Base-by-base conservation (phyloP, 345 rosid species). In the Brassica incana region DNA sequence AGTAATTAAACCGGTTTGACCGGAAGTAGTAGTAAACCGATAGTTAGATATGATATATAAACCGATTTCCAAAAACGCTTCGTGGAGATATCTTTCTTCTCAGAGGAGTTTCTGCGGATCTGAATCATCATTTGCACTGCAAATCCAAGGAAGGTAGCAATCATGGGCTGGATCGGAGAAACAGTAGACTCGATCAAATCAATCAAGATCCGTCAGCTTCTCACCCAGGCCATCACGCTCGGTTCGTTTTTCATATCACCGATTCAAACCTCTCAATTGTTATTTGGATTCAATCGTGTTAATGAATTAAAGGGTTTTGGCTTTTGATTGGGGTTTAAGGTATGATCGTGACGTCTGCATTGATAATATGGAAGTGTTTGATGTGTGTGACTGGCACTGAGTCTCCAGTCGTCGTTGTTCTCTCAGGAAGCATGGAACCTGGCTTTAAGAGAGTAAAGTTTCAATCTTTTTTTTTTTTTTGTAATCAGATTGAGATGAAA, bases 371-470 rank as follows among this genome's bases (percentile, higher is more conserved):
- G 99, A 93, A 93, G 86, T 89, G 87, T 1, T 85, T 96, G 88
- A 92, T 96, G 95, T 93, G 98, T 82, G 30, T 96, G 58, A 96
- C 98, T 45, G 98, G 98, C n/a, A 92, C 94, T 72, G 98, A 96
- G 83, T 96, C 98, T 35, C 98, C 98, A n/a, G 95, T 96, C 5
- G 98, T 96, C 20, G 98, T 93, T 64, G 95, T 96, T 82, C 98
- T 93, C 67, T 96, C 99, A 1, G 99, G 87, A 83, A 96, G 99
- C 77, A 96, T 96, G 99, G 99, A 96, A 80, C 99, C 98, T 65
- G 99, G 97, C 35, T 93, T 96, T 85, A 87, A 96, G 86, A 96
- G 99, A 85, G 99, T 93, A 12, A 48, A 73, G 83, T 73, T 23
- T 40, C 45, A 70, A 60, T 58, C 73, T 38, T n/a, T n/a, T n/a